phyloP scores from a whole-genome alignment of 2,329 filamentous ascomycete species.

The Exutisphaerella laricina region DNA sequence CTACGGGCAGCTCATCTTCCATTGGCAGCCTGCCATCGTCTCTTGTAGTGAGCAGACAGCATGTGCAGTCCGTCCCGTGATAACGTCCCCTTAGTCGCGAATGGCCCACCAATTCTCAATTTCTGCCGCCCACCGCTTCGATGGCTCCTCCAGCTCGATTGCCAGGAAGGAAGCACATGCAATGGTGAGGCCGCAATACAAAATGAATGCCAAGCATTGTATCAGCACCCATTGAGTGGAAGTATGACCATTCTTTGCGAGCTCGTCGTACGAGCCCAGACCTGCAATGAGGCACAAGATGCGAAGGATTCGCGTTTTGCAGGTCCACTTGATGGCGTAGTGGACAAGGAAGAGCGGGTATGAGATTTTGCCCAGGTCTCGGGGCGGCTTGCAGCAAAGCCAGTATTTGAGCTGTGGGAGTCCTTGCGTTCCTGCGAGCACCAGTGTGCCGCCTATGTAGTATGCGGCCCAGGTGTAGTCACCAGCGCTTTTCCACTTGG shows the following conservation, averaged over 20 bases:
- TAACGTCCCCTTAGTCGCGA: too few relatives aligned
- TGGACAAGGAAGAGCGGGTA: constrained; percentile 8
- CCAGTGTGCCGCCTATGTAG: neutral
- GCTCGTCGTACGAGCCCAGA: neutral
- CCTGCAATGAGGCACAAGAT: neutral
- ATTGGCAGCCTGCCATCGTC: too few relatives aligned
- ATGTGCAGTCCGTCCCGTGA: too few relatives aligned
- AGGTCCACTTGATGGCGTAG: neutral
- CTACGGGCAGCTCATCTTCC: too few relatives aligned
- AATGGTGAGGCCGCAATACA: neutral
- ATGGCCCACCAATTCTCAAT: too few relatives aligned
- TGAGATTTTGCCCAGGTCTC: constrained; percentile 1
- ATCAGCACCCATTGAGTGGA: neutral
- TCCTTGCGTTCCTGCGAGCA: constrained; percentile 1
- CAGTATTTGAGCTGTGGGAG: neutral
- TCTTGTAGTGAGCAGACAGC: too few relatives aligned
- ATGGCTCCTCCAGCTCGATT: neutral
- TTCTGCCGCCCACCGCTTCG: neutral
- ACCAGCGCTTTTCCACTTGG: constrained; percentile 1
- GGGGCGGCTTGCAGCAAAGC: neutral
- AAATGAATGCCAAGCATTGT: neutral
- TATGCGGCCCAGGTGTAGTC: constrained; percentile 2
- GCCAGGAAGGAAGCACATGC: neutral
- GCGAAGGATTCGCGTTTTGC: neutral
- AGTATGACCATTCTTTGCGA: neutral